Percentiles rank a stretch among this genome's conserved stretches.
These are phyloP conservation scores for Botryotinia narcissicola DNA, from an alignment of 2,329 filamentous ascomycete species.

Conservation along the genomic window DNA sequence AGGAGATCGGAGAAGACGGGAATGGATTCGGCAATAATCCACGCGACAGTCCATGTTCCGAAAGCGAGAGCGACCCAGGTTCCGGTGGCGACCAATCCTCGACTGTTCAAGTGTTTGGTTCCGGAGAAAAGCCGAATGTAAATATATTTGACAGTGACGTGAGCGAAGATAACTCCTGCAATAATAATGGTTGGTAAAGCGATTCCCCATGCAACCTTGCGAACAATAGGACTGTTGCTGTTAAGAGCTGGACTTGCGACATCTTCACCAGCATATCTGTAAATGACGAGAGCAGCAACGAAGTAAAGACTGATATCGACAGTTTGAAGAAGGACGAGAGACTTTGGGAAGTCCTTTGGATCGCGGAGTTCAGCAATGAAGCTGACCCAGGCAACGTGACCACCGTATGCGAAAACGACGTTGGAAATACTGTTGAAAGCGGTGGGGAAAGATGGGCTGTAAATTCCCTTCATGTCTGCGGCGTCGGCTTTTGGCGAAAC, in stretches of 20 bases:
- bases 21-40: conserved; percentile 66
- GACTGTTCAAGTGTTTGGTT: conserved; percentile 42
- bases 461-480: conserved; percentile 39
- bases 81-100: conserved; percentile 50
- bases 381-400: conserved; percentile 58
- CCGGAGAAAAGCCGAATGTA: conserved; percentile 61
- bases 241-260: conserved; percentile 66
- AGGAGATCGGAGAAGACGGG: conserved; percentile 66
- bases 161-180: conserved; percentile 67
- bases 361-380: conserved; percentile 57
- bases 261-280: conserved; percentile 59
- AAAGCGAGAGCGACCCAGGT: conserved; percentile 59
- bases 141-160: conserved; percentile 64
- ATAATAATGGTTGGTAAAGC: conserved; percentile 69
- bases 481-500: conserved; percentile 6
- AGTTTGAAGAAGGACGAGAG: conserved; percentile 56
- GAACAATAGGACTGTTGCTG: conserved; percentile 50
- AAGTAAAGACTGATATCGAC: conserved; percentile 62
- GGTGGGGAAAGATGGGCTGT: conserved; percentile 41
- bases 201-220: conserved; percentile 66
- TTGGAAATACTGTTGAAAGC: conserved; percentile 53
- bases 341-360: conserved; percentile 57
- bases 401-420: conserved; percentile 59
- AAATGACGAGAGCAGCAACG: conserved; percentile 51
- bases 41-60: conserved; percentile 58